These are phyloP conservation scores for Leccinum boreale DNA, from an alignment of 768 basidiomycete species.

Conservation along the genomic window DNA sequence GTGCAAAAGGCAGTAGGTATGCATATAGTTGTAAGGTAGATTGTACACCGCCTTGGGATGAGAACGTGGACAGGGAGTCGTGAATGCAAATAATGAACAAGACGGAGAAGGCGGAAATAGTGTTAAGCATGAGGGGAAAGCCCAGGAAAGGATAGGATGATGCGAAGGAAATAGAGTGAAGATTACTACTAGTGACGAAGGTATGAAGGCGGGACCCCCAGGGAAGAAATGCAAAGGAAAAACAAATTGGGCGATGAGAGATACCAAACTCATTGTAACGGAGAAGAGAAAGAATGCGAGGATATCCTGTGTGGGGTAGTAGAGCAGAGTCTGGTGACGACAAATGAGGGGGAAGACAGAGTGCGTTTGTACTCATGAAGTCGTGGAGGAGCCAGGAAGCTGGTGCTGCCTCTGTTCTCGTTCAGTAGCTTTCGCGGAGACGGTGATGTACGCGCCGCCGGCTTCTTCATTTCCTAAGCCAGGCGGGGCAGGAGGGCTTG, in stretches of 20 bases:
- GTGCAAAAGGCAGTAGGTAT: constrained; percentile 33
- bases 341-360: constrained; percentile 8
- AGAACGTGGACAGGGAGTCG: constrained; percentile 18
- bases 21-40: constrained; percentile 34
- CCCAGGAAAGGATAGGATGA: constrained; percentile 27
- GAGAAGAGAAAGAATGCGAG: constrained; percentile 18
- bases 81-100: constrained; percentile 28
- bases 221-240: constrained; percentile 19
- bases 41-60: constrained; percentile 31
- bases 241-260: constrained; percentile 22
- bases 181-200: constrained; percentile 30
- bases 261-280: constrained; percentile 21
- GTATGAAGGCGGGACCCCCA: constrained; percentile 24
- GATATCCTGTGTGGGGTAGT: constrained; percentile 30
- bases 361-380: constrained; percentile 27
- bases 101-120: constrained; percentile 17
- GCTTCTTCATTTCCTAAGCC: constrained; percentile 67
- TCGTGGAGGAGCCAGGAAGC: constrained; percentile 23
- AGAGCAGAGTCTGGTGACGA: constrained; percentile 20
- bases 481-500: constrained; percentile 64
- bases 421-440: constrained; percentile 78
- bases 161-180: constrained; percentile 25
- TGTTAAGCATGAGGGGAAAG: constrained; percentile 25
- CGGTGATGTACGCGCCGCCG: constrained; percentile 83
- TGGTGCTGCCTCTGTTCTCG: constrained; percentile 41